Conservation (phyloP, 208 protist genomes). For the Leptomonas pyrrhocoris region DNA sequence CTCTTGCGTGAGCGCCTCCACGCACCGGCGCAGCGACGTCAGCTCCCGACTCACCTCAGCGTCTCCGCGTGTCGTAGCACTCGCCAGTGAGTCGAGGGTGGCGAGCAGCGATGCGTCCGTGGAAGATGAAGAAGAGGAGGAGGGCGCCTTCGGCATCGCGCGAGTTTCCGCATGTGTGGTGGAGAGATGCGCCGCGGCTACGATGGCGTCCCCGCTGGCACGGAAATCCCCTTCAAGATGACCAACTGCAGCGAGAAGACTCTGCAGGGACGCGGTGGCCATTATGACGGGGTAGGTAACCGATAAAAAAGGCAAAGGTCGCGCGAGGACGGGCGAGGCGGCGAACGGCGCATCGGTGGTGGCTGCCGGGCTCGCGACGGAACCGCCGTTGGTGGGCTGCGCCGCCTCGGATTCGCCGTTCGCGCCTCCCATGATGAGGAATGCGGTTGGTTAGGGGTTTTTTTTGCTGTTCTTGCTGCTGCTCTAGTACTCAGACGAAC, state of each 20-base stretch:
- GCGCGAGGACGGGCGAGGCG: slow-evolving; percentile 2
- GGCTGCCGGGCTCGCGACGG: background rate
- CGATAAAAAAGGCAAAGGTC: background rate
- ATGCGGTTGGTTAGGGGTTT: background rate
- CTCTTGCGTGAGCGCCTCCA: slow-evolving; percentile 30
- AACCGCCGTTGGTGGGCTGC: background rate
- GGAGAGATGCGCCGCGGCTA: background rate
- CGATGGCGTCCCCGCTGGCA: slow-evolving; percentile 4
- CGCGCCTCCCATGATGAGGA: background rate
- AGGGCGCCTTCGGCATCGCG: background rate
- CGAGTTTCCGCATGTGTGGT: background rate
- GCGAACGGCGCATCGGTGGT: background rate
- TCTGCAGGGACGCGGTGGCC: slow-evolving; percentile 3
- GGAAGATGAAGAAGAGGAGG: background rate
- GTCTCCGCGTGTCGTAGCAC: slow-evolving; percentile 28
- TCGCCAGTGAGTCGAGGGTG: slow-evolving; percentile 27
- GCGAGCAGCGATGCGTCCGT: slow-evolving; percentile 10
- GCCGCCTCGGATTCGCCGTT: background rate
- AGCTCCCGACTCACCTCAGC: slow-evolving; percentile 31
- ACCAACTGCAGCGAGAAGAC: background rate
- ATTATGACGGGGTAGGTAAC: background rate
- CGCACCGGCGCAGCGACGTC: slow-evolving; percentile 28
- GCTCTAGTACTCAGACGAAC: background rate
- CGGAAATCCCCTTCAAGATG: slow-evolving; percentile 2
- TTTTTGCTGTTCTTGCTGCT: background rate